These are phyloP conservation scores for Oryza nivara DNA, from an alignment of 176 grass and related monocot genomes.

Conservation along the genomic window DNA sequence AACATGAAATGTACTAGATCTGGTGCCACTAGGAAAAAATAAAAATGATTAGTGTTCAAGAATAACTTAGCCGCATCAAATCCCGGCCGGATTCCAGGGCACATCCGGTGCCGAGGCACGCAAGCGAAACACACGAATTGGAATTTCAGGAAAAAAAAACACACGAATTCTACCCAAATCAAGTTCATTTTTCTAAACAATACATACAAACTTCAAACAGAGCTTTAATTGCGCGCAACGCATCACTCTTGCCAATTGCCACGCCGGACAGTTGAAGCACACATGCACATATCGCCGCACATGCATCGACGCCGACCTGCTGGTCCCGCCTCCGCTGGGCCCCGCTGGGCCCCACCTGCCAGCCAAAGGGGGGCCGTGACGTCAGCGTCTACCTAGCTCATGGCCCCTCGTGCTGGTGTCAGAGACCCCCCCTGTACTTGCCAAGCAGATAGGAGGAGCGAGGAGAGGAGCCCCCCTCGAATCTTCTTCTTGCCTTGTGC, in stretches of 20 bases:
- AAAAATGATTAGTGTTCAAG: no score
- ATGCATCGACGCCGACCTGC: neutral
- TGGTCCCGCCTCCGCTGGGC: neutral
- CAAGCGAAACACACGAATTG: neutral
- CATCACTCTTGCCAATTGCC: constrained; percentile 24
- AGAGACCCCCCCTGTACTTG: constrained; percentile 31
- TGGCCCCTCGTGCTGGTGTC: constrained; percentile 49
- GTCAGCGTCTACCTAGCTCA: constrained; percentile 17
- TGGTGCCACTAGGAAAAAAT: no score
- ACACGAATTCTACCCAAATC: neutral
- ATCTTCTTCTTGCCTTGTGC: constrained; percentile 47
- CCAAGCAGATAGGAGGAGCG: constrained; percentile 26
- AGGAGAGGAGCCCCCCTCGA: constrained; percentile 40
- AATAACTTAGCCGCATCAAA: constrained; percentile 2
- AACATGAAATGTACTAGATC: no score
- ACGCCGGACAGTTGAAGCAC: neutral
- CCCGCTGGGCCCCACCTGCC: neutral
- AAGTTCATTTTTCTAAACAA: neutral
- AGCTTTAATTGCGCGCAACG: neutral
- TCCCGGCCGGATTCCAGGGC: neutral
- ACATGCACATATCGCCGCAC: neutral
- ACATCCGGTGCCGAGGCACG: neutral
- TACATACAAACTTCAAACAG: neutral
- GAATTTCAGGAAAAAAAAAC: neutral
- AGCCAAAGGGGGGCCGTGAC: neutral